phyloP scores from a whole-genome alignment of 2,329 filamentous ascomycete genomes.

The Nemania sp. region DNA sequence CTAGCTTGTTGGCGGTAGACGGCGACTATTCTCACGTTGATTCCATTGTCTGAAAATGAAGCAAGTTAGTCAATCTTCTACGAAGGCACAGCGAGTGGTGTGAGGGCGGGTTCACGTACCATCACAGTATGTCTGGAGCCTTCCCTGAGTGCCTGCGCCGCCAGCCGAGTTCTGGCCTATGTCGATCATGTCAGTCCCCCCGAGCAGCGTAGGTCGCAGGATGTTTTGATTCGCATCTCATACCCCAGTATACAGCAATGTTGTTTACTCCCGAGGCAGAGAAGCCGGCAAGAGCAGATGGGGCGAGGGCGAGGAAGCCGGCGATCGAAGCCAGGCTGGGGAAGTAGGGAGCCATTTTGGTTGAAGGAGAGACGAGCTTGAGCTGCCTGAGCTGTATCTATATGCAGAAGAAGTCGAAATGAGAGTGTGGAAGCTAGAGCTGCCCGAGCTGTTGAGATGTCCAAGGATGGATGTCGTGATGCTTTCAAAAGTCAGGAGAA shows the following conservation, averaged over 20 bases:
- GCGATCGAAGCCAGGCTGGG: slow-evolving; percentile 34
- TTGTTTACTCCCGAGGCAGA: slow-evolving; percentile 54
- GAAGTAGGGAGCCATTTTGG: slow-evolving; percentile 33
- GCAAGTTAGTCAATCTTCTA: not conserved
- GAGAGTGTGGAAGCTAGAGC: slow-evolving; percentile 20
- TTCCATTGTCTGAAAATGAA: slow-evolving; percentile 46
- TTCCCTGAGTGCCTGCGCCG: slow-evolving; percentile 55
- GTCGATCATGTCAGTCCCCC: slow-evolving; percentile 22
- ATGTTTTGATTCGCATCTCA: slow-evolving; percentile 17
- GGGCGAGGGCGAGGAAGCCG: slow-evolving; percentile 35
- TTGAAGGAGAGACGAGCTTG: slow-evolving; percentile 26
- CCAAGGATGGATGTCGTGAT: slow-evolving; percentile 18
- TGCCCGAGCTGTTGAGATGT: slow-evolving; percentile 24
- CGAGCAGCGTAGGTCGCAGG: not conserved
- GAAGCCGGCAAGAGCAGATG: slow-evolving; percentile 48
- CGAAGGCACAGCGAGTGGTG: not conserved
- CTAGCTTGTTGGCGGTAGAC: not conserved
- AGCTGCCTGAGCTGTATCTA: slow-evolving; percentile 30
- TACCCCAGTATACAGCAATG: slow-evolving; percentile 70
- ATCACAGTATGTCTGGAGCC: slow-evolving; percentile 62
- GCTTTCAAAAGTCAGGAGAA: not conserved
- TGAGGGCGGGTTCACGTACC: slow-evolving; percentile 43
- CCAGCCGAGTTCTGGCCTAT: slow-evolving; percentile 64
- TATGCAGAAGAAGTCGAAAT: slow-evolving; percentile 20
- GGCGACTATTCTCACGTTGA: slow-evolving; percentile 48